Evolutionary conservation across 2,329 filamentous ascomycete species (phyloP).

Genomic region (Talaromyces amestolkiae): DNA sequence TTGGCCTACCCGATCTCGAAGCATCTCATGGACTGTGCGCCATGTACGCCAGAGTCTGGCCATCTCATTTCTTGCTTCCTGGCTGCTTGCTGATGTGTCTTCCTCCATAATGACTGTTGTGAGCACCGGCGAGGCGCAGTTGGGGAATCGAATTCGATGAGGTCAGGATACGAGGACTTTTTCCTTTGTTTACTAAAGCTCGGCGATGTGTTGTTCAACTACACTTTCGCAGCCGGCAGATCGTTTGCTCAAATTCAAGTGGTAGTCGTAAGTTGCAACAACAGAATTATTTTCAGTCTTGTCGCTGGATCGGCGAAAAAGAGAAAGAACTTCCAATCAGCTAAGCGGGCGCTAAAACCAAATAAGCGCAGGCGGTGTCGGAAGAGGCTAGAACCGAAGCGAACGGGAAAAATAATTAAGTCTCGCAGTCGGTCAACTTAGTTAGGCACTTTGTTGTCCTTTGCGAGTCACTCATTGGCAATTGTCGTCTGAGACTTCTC

Average conservation of each 20-base stretch:
- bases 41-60: constrained; percentile 88
- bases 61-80: constrained; percentile 42
- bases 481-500: neutral
- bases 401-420: constrained; percentile 27
- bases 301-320: constrained; percentile 7
- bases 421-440: neutral
- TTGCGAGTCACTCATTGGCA: constrained; percentile 5
- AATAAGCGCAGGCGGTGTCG: constrained; percentile 9
- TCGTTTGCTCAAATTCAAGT: neutral
- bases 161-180: neutral
- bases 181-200: neutral
- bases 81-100: constrained; percentile 35
- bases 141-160: constrained; percentile 11
- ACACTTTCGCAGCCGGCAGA: neutral
- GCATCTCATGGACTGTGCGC: constrained; percentile 93
- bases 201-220: neutral
- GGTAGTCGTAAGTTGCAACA: neutral
- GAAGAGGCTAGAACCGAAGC: constrained; percentile 17
- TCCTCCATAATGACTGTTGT: constrained; percentile 37
- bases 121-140: constrained; percentile 11
- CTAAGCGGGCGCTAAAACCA: constrained; percentile 7
- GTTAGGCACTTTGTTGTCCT: constrained; percentile 8
- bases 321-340: constrained; percentile 12
- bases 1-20: constrained; percentile 69
- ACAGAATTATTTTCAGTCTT: neutral